A percentile compares a stretch with the other conserved stretches of the same genome.
Evolutionary conservation across 352 stramenopile species (phyloP).

Genomic region (Globisporangium spiculum): DNA sequence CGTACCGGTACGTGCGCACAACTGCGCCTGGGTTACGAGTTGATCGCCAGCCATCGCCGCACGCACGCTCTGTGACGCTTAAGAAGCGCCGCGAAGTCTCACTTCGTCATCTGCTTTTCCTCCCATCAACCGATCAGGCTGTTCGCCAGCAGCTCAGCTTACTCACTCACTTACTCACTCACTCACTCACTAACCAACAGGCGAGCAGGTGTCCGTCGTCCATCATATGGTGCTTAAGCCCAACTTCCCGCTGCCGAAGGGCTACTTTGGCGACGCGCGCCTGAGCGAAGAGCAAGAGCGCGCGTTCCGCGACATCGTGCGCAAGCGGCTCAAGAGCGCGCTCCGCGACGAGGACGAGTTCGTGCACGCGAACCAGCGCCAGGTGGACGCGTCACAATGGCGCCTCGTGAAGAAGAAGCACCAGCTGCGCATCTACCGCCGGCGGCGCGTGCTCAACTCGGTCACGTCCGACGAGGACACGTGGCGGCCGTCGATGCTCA

Average conservation of each 20-base stretch:
- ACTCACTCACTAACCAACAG: not conserved
- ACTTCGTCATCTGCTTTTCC: not conserved
- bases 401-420: conserved; percentile 38
- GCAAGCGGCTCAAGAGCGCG: conserved; percentile 24
- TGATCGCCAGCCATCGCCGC: not conserved
- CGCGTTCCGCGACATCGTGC: conserved; percentile 31
- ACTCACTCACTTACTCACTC: not conserved
- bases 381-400: conserved; percentile 46
- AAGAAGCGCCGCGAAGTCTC: not conserved
- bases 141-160: not conserved
- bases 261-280: conserved; percentile 27
- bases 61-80: not conserved
- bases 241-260: conserved; percentile 23
- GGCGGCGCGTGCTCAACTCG: conserved; percentile 14
- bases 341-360: conserved; percentile 32
- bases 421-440: conserved; percentile 40
- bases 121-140: not conserved
- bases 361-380: conserved; percentile 21
- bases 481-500: conserved; percentile 15
- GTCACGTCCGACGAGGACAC: conserved; percentile 15
- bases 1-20: not conserved
- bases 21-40: not conserved
- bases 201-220: not conserved
- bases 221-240: conserved; percentile 14
- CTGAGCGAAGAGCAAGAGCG: conserved; percentile 30